Base-by-base conservation (phyloP, 2,329 filamentous ascomycete species). In the Xylariales sp. region DNA sequence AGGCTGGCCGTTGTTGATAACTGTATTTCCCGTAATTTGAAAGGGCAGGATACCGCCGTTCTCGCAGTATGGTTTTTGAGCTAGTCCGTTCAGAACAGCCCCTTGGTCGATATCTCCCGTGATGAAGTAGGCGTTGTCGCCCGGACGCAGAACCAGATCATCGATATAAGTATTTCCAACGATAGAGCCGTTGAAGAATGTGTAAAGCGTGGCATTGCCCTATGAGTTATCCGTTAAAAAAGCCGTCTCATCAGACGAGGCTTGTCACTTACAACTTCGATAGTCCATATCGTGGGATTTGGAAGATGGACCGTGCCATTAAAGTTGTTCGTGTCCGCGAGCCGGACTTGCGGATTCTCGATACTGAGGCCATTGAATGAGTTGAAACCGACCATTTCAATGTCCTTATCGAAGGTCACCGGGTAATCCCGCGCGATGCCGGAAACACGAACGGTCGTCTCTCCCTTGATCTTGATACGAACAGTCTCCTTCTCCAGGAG, bases 131-230 rank as follows among this genome's bases (percentile, higher is more conserved):
- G 60, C 62, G 62, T 84, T 84, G 52, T 65, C 57, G 43, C 82
- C 83, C 3, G 81, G 82, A 24, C 51, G 56, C 34, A 86, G 70
- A 14, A 71, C 47, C 32, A 46, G 63, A 61, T 84, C 68, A 48
- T 76, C 64, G 46, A 86, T 70, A 46, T 69, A 73, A 6, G 77
- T 62, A 29, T 62, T 71, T 39, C 82, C 83, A 46, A 85, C 68
- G 2, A 64, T 48, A 32, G 60, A 50, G 33, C 66, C 70, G 32
- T 72, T 66, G 39, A 82, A 68, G 51, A 66, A 76, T 54, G 78
- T 79, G 59, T 69, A 62, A 60, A 84, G 82, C 20, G 74, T 74
- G 25, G 78, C 67, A 52, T 85, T 82, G 51, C 83, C 83, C 69
- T 80, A 43, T 31, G 16, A 21, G 38, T n/a, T n/a, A n/a, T n/a